Conservation (phyloP, 306 rosid species). For the Cucumis sativus region DNA sequence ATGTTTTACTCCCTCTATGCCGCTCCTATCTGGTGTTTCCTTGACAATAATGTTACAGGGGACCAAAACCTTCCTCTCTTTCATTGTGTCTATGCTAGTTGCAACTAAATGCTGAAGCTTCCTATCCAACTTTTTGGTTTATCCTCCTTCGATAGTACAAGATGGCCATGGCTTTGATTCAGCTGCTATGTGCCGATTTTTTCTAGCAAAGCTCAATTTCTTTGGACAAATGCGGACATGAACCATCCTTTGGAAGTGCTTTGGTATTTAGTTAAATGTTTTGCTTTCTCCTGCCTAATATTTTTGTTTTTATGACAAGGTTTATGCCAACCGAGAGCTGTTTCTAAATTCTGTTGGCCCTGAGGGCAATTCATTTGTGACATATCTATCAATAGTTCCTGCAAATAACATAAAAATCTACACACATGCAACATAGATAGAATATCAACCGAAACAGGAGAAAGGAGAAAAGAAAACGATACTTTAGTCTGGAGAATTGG, state of each 20-base stretch:
- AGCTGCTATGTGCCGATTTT: not conserved
- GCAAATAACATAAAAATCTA: no score
- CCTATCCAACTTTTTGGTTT: not conserved
- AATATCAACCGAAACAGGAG: no score
- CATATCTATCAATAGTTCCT: no score
- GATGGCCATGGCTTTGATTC: not conserved
- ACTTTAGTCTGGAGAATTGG: no score
- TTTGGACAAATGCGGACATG: not conserved
- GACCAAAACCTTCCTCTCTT: not conserved
- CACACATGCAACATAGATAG: no score
- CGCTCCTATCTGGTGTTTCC: not conserved
- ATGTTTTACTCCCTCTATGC: not conserved
- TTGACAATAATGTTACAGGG: not conserved
- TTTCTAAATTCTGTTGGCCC: not conserved
- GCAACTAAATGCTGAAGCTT: not conserved
- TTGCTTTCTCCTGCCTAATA: not conserved
- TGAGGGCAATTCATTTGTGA: not conserved
- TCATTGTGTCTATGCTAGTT: not conserved
- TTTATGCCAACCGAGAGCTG: not conserved
- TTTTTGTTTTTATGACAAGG: not conserved
- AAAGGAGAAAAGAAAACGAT: no score
- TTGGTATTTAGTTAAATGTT: not conserved
- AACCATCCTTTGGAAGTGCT: not conserved
- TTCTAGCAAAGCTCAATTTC: not conserved
- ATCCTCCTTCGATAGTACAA: not conserved